phyloP scores from a whole-genome alignment of 2,329 filamentous ascomycete genomes.

The Arthroderma uncinatum region DNA sequence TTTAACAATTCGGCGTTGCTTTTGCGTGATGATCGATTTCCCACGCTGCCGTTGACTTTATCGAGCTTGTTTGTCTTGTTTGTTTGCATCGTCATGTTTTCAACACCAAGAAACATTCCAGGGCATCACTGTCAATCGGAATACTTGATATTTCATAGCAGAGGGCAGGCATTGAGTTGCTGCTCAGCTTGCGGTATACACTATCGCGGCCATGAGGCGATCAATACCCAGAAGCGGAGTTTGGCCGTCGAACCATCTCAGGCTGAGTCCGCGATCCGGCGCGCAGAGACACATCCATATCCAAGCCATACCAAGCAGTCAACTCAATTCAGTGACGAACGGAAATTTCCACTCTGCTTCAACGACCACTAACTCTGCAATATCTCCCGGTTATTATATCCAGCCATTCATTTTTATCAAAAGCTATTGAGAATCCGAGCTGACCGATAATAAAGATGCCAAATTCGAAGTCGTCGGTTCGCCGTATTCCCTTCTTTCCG shows the following conservation, averaged over 20 bases:
- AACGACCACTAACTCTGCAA: constrained; percentile 29
- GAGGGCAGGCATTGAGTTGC: constrained; percentile 4
- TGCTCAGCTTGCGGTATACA: constrained; percentile 4
- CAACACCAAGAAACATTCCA: not conserved
- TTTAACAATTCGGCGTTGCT: not conserved
- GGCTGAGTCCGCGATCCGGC: constrained; percentile 1
- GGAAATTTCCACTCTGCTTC: constrained; percentile 29
- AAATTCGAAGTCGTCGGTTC: constrained; percentile 87
- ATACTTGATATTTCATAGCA: not conserved
- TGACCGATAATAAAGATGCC: constrained; percentile 54
- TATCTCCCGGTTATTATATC: constrained; percentile 32
- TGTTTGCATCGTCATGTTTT: constrained; percentile 7
- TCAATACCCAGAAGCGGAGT: constrained; percentile 26
- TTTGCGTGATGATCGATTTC: not conserved
- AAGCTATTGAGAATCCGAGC: not conserved
- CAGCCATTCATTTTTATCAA: not conserved
- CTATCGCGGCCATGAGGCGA: constrained; percentile 25
- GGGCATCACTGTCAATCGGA: not conserved
- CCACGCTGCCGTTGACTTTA: not conserved
- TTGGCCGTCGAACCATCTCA: constrained; percentile 21
- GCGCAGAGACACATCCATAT: constrained; percentile 34
- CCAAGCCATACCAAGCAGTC: constrained; percentile 33
- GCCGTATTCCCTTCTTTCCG: constrained; percentile 86
- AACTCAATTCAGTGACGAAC: constrained; percentile 25
- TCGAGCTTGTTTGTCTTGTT: constrained; percentile 14